These are phyloP conservation scores for Leishmania major DNA, from an alignment of 208 protist species.

Conservation along the genomic window DNA sequence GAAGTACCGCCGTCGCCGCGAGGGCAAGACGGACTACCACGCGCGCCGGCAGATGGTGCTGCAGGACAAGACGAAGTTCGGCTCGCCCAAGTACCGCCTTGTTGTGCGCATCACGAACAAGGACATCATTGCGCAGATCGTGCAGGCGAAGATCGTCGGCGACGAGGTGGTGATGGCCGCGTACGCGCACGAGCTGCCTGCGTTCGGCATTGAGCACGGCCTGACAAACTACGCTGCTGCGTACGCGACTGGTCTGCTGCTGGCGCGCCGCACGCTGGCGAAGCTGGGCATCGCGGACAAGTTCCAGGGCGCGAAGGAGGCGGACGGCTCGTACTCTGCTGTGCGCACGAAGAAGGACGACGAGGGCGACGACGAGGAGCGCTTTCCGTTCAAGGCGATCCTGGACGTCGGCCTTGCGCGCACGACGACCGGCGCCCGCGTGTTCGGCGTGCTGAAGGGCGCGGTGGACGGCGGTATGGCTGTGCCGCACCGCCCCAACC, in stretches of 20 bases:
- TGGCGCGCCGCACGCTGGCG: conserved; percentile 96
- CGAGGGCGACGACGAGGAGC: conserved; percentile 82
- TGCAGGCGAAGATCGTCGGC: conserved; percentile 95
- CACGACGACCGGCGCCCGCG: conserved; percentile 96
- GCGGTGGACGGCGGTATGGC: conserved; percentile 98
- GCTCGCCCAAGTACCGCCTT: conserved; percentile 98
- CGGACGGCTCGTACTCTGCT: conserved; percentile 83
- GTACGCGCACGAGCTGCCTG: conserved; percentile 97
- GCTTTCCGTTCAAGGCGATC: conserved; percentile 96
- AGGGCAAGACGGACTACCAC: conserved; percentile 99
- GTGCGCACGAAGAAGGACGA: conserved; percentile 79
- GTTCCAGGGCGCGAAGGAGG: conserved; percentile 95
- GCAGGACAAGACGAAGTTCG: conserved; percentile 99
- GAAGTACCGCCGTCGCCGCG: conserved; percentile 96
- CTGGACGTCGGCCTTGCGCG: conserved; percentile 97
- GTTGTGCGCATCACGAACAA: conserved; percentile 98
- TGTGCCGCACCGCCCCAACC: conserved; percentile 96
- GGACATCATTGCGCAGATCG: conserved; percentile 98
- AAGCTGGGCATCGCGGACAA: conserved; percentile 95
- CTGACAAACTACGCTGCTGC: conserved; percentile 98
- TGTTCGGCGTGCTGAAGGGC: conserved; percentile 96
- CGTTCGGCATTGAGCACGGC: conserved; percentile 96
- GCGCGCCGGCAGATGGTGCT: conserved; percentile 95
- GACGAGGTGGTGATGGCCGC: conserved; percentile 95
- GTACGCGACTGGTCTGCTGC: conserved; percentile 97